Evolutionary conservation across 106 monocot species (phyloP).

Genomic region (Dactylorhiza incarnata): DNA sequence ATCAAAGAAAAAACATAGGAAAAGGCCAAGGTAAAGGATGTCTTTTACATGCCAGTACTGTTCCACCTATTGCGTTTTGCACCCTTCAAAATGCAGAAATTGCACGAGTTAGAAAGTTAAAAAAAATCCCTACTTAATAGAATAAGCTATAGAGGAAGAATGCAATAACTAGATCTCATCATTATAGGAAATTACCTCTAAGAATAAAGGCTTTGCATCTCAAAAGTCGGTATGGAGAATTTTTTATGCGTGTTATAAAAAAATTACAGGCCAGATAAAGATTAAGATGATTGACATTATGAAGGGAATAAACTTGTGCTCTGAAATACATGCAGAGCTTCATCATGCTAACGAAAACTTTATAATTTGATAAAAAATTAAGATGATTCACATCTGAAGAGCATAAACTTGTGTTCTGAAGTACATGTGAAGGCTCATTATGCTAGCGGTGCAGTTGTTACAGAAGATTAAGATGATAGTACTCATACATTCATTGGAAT

Average conservation of each 20-base stretch:
- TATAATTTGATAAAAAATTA: not conserved
- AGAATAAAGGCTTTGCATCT: not conserved
- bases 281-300: too few relatives aligned
- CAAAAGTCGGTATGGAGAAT: not conserved
- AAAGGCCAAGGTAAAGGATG: not conserved
- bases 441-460: not conserved
- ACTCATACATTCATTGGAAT: not conserved
- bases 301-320: too few relatives aligned
- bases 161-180: not conserved
- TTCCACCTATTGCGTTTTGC: slow-evolving; percentile 16
- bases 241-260: not conserved
- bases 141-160: not conserved
- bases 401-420: not conserved
- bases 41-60: slow-evolving; percentile 31
- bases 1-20: not conserved
- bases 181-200: not conserved
- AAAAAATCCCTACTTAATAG: not conserved
- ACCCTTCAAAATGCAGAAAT: slow-evolving; percentile 24
- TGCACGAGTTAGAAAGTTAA: not conserved
- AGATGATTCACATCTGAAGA: not conserved
- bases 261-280: too few relatives aligned
- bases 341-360: not conserved
- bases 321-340: too few relatives aligned
- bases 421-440: not conserved
- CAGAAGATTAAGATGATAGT: not conserved